Evolutionary conservation across 495 filamentous ascomycete species (phyloP).

Genomic region (Tuber magnatum): DNA sequence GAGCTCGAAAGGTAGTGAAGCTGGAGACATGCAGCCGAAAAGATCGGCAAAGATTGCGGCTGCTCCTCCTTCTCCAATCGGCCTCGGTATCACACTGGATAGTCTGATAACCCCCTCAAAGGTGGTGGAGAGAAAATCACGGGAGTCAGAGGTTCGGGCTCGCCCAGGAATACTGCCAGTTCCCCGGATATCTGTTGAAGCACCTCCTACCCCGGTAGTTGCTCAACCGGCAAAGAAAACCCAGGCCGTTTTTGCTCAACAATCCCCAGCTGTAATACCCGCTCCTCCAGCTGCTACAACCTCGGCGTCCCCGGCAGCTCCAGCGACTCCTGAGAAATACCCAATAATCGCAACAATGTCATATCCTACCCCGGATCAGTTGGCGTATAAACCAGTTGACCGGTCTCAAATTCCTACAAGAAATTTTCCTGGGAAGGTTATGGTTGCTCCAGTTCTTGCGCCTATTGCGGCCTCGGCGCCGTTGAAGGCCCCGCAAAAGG

Average conservation of each 20-base stretch:
- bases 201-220: constrained; percentile 18
- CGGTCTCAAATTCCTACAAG: constrained; percentile 26
- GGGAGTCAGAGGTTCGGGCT: constrained; percentile 16
- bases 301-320: not conserved
- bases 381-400: constrained; percentile 26
- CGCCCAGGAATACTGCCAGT: constrained; percentile 3
- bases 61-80: constrained; percentile 12
- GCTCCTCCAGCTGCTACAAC: not conserved
- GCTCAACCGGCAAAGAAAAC: constrained; percentile 2
- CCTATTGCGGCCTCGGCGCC: not conserved
- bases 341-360: constrained; percentile 30
- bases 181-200: constrained; percentile 21
- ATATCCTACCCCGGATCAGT: constrained; percentile 31
- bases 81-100: constrained; percentile 28
- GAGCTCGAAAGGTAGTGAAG: constrained; percentile 26
- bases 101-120: constrained; percentile 22
- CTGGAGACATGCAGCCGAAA: constrained; percentile 9
- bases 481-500: not conserved
- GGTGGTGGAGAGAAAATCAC: constrained; percentile 9
- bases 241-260: constrained; percentile 6
- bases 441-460: not conserved
- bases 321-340: constrained; percentile 2
- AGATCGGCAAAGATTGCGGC: constrained; percentile 14
- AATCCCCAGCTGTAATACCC: not conserved
- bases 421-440: constrained; percentile 2